Conservation (phyloP, 2,329 filamentous ascomycete genomes). For the Pseudocercospora macadamiae region DNA sequence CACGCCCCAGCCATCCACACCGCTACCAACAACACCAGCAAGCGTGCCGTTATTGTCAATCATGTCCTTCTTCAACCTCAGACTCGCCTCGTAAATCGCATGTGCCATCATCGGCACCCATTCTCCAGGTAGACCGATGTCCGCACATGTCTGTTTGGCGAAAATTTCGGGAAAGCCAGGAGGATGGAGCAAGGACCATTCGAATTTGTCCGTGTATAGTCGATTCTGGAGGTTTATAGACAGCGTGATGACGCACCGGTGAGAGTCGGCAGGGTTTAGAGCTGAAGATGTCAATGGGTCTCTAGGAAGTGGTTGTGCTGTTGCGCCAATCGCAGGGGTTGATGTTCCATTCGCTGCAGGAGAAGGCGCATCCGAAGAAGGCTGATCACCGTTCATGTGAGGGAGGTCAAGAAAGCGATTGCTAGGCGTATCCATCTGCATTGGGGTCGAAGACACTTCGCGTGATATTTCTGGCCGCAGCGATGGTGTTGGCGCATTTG, state of each 20-base stretch:
- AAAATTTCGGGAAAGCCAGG: slow-evolving; percentile 91
- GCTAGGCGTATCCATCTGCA: slow-evolving; percentile 34
- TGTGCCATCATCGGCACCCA: slow-evolving; percentile 95
- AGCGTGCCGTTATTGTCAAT: slow-evolving; percentile 73
- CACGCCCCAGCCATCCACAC: slow-evolving; percentile 69
- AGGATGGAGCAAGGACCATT: slow-evolving; percentile 93
- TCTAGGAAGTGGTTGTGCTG: slow-evolving; percentile 61
- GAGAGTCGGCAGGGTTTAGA: slow-evolving; percentile 89
- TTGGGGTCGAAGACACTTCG: slow-evolving; percentile 53
- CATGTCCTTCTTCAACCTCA: slow-evolving; percentile 93
- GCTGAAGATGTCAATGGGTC: slow-evolving; percentile 52
- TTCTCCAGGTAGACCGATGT: slow-evolving; percentile 85
- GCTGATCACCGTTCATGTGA: slow-evolving; percentile 52
- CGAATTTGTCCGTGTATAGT: slow-evolving; percentile 95
- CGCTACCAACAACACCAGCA: slow-evolving; percentile 71
- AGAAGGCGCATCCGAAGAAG: slow-evolving; percentile 47
- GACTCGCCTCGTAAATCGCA: slow-evolving; percentile 92
- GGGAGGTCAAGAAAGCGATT: slow-evolving; percentile 44
- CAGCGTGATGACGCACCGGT: slow-evolving; percentile 87
- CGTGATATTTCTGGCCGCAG: slow-evolving; percentile 50
- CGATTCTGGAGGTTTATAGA: slow-evolving; percentile 90
- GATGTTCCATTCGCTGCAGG: slow-evolving; percentile 51
- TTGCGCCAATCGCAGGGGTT: slow-evolving; percentile 64
- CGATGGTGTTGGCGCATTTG: slow-evolving; percentile 36
- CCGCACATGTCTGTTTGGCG: slow-evolving; percentile 87